These are phyloP conservation scores for Triticum dicoccoides DNA, from an alignment of 176 grass and related monocot species.

Conservation along the genomic window DNA sequence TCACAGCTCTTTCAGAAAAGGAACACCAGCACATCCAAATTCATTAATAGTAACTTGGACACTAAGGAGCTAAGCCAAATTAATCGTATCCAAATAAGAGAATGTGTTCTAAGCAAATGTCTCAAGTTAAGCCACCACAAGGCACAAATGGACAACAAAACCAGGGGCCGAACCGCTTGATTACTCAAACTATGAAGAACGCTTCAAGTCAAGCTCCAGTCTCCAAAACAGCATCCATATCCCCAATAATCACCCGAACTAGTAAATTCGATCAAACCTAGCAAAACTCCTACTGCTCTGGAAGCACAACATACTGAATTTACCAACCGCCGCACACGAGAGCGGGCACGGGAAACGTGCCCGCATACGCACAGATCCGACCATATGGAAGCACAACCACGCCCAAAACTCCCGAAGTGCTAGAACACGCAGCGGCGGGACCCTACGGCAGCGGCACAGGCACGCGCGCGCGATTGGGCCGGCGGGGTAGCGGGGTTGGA, in stretches of 20 bases:
- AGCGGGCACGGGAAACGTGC: neutral
- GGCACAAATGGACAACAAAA: neutral
- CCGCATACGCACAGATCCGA: neutral
- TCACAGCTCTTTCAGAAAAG: neutral
- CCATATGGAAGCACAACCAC: neutral
- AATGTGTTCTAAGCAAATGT: neutral
- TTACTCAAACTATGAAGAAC: neutral
- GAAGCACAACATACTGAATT: neutral
- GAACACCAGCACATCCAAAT: neutral
- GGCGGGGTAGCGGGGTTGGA: neutral
- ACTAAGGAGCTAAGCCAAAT: no score
- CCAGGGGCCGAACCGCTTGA: neutral
- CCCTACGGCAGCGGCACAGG: neutral
- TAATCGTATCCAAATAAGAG: neutral
- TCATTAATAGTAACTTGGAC: neutral
- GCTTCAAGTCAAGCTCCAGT: neutral
- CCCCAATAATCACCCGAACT: neutral
- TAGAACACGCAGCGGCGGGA: neutral
- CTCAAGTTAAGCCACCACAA: neutral
- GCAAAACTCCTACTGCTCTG: neutral
- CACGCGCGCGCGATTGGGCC: neutral
- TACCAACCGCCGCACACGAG: neutral
- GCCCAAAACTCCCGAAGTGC: neutral
- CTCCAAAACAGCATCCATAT: neutral
- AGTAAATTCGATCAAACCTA: neutral